These are phyloP conservation scores for Hyaloperonospora arabidopsidis DNA, from an alignment of 352 stramenopile genomes.

Conservation along the genomic window DNA sequence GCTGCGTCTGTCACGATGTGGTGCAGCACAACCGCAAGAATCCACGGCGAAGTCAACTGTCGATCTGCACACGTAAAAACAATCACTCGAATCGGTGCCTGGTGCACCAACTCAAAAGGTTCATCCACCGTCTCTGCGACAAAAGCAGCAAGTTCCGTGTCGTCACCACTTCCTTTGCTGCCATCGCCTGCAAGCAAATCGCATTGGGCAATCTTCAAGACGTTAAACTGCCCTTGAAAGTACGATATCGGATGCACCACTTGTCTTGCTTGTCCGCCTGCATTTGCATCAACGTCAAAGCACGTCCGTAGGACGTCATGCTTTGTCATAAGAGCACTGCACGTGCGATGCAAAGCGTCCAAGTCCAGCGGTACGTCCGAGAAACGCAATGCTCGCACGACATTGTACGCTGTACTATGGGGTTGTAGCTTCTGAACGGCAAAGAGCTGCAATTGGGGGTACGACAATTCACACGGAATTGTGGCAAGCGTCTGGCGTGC, in stretches of 20 bases:
- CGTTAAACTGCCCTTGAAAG: slow-evolving; percentile 7
- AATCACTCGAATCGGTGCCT: slow-evolving; percentile 36
- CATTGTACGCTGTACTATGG: slow-evolving; percentile 44
- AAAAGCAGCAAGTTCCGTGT: slow-evolving; percentile 14
- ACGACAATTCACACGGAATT: slow-evolving; percentile 29
- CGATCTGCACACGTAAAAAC: slow-evolving; percentile 11
- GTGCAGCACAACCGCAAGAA: slow-evolving; percentile 37
- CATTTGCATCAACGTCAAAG: slow-evolving; percentile 17
- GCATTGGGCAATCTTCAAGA: slow-evolving; percentile 6
- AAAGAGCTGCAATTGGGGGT: slow-evolving; percentile 53
- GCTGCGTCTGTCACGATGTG: slow-evolving; percentile 49
- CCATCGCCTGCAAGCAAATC: slow-evolving; percentile 1
- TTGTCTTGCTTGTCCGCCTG: slow-evolving; percentile 30
- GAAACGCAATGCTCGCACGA: slow-evolving; percentile 34
- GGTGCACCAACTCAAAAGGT: slow-evolving; percentile 33
- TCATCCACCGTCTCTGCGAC: slow-evolving; percentile 17
- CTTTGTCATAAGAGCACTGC: slow-evolving; percentile 27
- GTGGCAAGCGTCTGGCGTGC: not conserved
- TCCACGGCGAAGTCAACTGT: slow-evolving; percentile 14
- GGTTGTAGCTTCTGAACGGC: slow-evolving; percentile 39
- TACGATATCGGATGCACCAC: slow-evolving; percentile 18
- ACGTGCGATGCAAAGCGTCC: slow-evolving; percentile 20
- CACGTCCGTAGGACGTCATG: slow-evolving; percentile 42
- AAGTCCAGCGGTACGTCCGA: slow-evolving; percentile 15
- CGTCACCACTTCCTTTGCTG: not conserved